Conservation (phyloP, 495 filamentous ascomycete species). For the Lasiosphaeriaceae sp. region DNA sequence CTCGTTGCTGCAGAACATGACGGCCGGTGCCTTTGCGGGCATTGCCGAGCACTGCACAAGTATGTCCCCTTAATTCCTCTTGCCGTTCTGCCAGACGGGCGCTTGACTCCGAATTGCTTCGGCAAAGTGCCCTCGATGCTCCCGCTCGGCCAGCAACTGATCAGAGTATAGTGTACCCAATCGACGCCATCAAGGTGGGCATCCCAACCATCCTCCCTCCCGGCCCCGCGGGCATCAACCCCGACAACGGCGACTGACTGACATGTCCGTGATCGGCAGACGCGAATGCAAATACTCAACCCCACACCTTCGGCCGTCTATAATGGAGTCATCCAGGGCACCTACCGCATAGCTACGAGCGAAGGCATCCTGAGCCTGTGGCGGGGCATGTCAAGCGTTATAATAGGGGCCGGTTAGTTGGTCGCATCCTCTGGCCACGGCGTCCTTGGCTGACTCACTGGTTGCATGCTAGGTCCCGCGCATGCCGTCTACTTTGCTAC, state of each 20-base stretch:
- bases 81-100: background rate
- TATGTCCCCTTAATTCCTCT: slow-evolving; percentile 41
- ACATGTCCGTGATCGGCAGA: slow-evolving; percentile 51
- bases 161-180: slow-evolving; percentile 91
- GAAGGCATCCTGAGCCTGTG: slow-evolving; percentile 90
- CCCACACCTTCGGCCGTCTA: slow-evolving; percentile 82
- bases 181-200: slow-evolving; percentile 94
- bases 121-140: no score
- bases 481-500: slow-evolving; percentile 98
- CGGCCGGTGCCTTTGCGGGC: slow-evolving; percentile 92
- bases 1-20: slow-evolving; percentile 69
- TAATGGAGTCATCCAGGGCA: slow-evolving; percentile 86
- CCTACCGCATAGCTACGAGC: slow-evolving; percentile 81
- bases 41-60: slow-evolving; percentile 62
- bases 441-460: slow-evolving; percentile 13
- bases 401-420: slow-evolving; percentile 82
- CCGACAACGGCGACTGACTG: slow-evolving; percentile 15
- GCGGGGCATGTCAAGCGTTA: slow-evolving; percentile 94
- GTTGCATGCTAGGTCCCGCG: slow-evolving; percentile 65
- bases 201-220: background rate
- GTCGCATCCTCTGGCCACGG: slow-evolving; percentile 6
- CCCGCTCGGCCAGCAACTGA: slow-evolving; percentile 15
- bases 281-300: slow-evolving; percentile 94
- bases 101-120: no score
- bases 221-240: background rate